Evolutionary conservation across 495 filamentous ascomycete species (phyloP).

Genomic region (Glutinoglossum americanum): DNA sequence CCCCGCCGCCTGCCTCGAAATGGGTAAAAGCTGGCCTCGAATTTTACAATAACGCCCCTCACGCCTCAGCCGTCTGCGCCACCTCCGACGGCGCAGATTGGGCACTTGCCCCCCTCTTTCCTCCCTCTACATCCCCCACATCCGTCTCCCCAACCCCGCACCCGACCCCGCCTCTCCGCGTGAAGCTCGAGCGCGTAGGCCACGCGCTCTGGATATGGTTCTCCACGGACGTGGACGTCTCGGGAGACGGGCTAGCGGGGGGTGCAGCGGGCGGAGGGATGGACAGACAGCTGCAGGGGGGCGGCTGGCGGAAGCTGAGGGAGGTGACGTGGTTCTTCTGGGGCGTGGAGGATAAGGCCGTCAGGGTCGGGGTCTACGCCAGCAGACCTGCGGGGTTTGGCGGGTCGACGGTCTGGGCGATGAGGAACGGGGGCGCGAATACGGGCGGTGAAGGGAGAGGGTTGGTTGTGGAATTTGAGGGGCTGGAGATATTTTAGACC

Average conservation of each 20-base stretch:
- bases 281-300: too few species aligned
- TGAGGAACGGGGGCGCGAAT: conserved; percentile 20
- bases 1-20: conserved; percentile 19
- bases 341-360: conserved; percentile 34
- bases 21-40: conserved; percentile 40
- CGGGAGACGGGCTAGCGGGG: too few species aligned
- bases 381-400: conserved; percentile 26
- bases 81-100: conserved; percentile 35
- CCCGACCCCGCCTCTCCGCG: conserved; percentile 19
- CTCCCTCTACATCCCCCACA: conserved; percentile 18
- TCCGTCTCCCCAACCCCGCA: conserved; percentile 12
- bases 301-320: conserved; percentile 34
- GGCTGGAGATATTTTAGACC: conserved; percentile 29
- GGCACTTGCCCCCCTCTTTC: conserved; percentile 23
- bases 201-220: conserved; percentile 35
- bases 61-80: conserved; percentile 32
- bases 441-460: conserved; percentile 17
- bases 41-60: conserved; percentile 28
- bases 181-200: conserved; percentile 36
- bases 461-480: conserved; percentile 34
- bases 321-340: conserved; percentile 41
- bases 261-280: conserved; percentile 7
- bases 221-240: conserved; percentile 22
- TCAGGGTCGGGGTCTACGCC: conserved; percentile 35
- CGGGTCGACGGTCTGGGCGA: conserved; percentile 18